Conservation (phyloP, 371 early-diverging fungal species). For the Zychaea mexicana region DNA sequence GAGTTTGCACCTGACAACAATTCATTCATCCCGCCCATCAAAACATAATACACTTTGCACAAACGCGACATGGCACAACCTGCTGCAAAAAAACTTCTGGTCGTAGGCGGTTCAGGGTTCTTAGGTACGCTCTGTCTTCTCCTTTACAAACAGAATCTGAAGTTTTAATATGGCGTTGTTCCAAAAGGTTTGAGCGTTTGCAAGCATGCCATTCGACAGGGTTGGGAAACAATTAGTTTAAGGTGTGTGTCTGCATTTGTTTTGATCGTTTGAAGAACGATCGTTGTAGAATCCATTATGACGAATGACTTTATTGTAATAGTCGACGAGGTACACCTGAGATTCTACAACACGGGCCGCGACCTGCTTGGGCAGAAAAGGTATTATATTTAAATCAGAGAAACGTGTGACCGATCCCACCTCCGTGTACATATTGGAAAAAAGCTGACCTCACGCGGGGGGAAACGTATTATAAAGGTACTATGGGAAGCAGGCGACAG, state of each 20-base stretch:
- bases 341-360: conserved; percentile 23
- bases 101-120: conserved; percentile 77
- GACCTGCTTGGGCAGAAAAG: conserved; percentile 48
- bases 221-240: conserved; percentile 79
- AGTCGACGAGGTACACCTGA: conserved; percentile 60
- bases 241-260: conserved; percentile 47
- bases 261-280: not conserved
- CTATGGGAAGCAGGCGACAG: conserved; percentile 72
- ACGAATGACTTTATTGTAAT: not conserved
- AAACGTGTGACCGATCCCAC: too few relatives aligned
- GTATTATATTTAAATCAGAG: too few relatives aligned
- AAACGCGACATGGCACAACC: conserved; percentile 30
- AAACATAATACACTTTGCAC: too few relatives aligned
- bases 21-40: too few relatives aligned
- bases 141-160: not conserved
- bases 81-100: conserved; percentile 57
- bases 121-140: conserved; percentile 49
- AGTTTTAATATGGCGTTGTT: conserved; percentile 9
- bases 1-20: too few relatives aligned
- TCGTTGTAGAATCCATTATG: not conserved
- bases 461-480: conserved; percentile 46
- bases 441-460: not conserved
- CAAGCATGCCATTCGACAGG: conserved; percentile 60
- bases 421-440: too few relatives aligned
- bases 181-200: conserved; percentile 59